Evolutionary conservation across 768 basidiomycete genomes (phyloP).

Genomic region (Hysterangium stoloniferum): DNA sequence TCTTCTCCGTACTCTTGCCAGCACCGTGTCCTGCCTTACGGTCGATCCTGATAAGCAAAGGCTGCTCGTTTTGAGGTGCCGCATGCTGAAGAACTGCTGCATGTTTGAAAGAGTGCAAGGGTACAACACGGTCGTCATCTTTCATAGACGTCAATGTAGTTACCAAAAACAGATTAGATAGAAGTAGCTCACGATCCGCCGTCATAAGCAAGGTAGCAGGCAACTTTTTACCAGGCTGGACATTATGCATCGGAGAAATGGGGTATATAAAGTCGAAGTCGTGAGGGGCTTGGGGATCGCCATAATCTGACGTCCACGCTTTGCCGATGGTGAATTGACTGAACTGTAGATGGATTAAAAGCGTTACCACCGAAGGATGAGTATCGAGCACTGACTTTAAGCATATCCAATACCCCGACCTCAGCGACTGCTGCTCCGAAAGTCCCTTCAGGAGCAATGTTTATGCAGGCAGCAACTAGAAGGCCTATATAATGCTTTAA

Average conservation of each 20-base stretch:
- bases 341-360: slow-evolving; percentile 39
- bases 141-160: slow-evolving; percentile 6
- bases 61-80: slow-evolving; percentile 57
- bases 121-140: slow-evolving; percentile 87
- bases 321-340: slow-evolving; percentile 70
- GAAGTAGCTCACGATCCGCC: slow-evolving; percentile 61
- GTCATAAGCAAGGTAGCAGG: slow-evolving; percentile 73
- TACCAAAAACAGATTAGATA: neutral
- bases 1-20: slow-evolving; percentile 68
- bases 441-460: slow-evolving; percentile 66
- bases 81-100: slow-evolving; percentile 70
- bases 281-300: slow-evolving; percentile 61
- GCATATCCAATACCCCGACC: slow-evolving; percentile 74
- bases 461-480: slow-evolving; percentile 77
- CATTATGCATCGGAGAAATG: slow-evolving; percentile 74
- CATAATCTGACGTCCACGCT: slow-evolving; percentile 77
- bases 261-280: slow-evolving; percentile 83
- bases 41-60: slow-evolving; percentile 69
- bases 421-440: slow-evolving; percentile 77
- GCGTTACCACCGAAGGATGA: neutral
- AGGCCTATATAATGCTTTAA: slow-evolving; percentile 38
- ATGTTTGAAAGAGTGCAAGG: slow-evolving; percentile 78
- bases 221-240: slow-evolving; percentile 49
- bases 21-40: slow-evolving; percentile 77
- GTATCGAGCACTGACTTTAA: slow-evolving; percentile 43